Base-by-base conservation (phyloP, 2,329 filamentous ascomycete genomes). In the Hymenoscyphus occultus region DNA sequence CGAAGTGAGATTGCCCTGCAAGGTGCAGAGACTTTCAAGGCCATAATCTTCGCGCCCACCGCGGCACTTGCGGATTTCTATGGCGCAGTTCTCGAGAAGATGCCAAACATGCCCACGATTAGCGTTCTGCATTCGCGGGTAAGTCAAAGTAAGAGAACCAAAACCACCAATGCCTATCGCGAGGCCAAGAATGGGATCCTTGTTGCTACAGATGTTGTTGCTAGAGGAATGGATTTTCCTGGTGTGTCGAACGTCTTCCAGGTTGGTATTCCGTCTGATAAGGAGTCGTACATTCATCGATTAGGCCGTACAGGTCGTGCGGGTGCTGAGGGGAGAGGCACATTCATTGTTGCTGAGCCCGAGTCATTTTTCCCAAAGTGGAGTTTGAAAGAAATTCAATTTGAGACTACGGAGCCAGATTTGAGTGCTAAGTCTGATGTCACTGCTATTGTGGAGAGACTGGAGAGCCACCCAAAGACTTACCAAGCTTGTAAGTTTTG, bases 41-140 rank as follows among this genome's bases (percentile, higher is more conserved):
- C 92, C n/a, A 96, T 99, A 66, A 81, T 97, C 54, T 99, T 97
- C 80, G 90, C 94, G 76, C 91, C 91, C 72, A 92, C 90, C 28
- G 96, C 90, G 0, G 84, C 86, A 31, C 83, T 90, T 68, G 91
- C 93, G 56, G 82, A 88, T 64, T 80, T 93, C 59, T 86, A 86
- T 28, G 79, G 83, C 22, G 80, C 83, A 16, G 78, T 89, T 28
- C 85, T 93, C 61, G 61, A 65, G 4, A 60, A 59, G 64, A 68
- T 67, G 63, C 73, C 73, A 63, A 63, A 70, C 74, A 42, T 77
- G 72, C 65, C 73, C 64, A 45, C 69, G 60, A 57, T 76, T 61
- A 67, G 61, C 32, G 62, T 73, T 60, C 94, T 99, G 65, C 93
- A 98, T 78, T 90, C 92, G 16, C 88, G 88, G 72, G 85, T 97